phyloP scores from a whole-genome alignment of 352 stramenopile genomes.

The Pythium volutum region DNA sequence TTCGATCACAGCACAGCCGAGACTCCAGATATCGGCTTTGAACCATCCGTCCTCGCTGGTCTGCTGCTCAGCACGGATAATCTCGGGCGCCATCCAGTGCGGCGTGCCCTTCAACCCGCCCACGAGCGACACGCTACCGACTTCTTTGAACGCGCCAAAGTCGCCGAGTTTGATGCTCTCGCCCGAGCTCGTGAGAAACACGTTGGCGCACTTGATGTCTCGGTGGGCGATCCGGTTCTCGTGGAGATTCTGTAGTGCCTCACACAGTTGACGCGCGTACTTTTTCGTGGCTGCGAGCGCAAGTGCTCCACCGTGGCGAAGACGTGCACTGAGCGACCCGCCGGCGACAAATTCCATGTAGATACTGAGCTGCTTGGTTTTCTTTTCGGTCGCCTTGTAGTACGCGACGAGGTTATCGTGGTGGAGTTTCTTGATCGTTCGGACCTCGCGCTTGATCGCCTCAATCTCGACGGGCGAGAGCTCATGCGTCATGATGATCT shows the following conservation, averaged over 20 bases:
- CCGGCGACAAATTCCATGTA: conserved; percentile 88
- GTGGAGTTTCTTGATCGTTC: conserved; percentile 59
- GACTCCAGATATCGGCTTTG: conserved; percentile 91
- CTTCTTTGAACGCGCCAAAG: conserved; percentile 76
- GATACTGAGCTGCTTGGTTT: conserved; percentile 60
- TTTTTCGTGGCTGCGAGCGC: conserved; percentile 38
- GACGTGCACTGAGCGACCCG: conserved; percentile 59
- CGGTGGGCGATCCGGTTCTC: conserved; percentile 84
- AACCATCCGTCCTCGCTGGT: conserved; percentile 72
- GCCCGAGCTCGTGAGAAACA: conserved; percentile 45
- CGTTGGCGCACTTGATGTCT: conserved; percentile 87
- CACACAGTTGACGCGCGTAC: conserved; percentile 83
- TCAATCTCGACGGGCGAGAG: conserved; percentile 47
- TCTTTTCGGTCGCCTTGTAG: conserved; percentile 59
- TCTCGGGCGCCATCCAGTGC: conserved; percentile 91
- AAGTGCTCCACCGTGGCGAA: conserved; percentile 54
- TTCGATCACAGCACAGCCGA: conserved; percentile 91
- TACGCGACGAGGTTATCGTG: conserved; percentile 67
- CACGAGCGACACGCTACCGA: conserved; percentile 62
- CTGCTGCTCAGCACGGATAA: conserved; percentile 64
- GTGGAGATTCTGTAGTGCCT: conserved; percentile 86
- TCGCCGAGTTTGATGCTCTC: conserved; percentile 67
- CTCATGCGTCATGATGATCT: conserved; percentile 64
- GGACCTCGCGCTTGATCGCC: conserved; percentile 60
- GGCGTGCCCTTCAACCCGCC: conserved; percentile 86